Base-by-base conservation (phyloP, 176 grass and related monocot species). In the Lolium multiflorum region DNA sequence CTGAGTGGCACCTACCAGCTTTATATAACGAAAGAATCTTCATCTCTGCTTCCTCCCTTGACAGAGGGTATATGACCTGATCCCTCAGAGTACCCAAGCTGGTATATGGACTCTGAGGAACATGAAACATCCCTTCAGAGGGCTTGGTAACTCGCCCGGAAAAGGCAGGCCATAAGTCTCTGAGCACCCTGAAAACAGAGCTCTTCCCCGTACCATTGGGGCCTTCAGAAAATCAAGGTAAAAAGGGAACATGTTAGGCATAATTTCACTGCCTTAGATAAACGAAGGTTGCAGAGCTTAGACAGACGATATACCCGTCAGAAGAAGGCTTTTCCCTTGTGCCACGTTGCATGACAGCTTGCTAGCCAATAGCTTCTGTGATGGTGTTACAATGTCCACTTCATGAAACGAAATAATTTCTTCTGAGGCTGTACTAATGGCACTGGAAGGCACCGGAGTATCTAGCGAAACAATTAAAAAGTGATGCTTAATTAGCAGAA, bases 141-240 rank as follows among this genome's bases (percentile, higher is more conserved):
- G 97, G 94, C 77, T 94, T 99, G 11, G 78, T 82, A 63, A 99
- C 86, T 83, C 87, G 92, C 77, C 97, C 97, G 76, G 92, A 92
- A 67, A 86, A 88, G 79, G 90, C 91, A 18, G 94, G 97, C 97
- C 97, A 99, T 69, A 99, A 85, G 73, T 90, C 97, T 88, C 89
- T 75, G 49, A 99, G 93, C 16, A 92, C 94, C 89, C 97, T 93
- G 75, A 99, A 96, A 83, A 99, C 88, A 76, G 94, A 96, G 92
- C 94, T 99, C 87, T 99, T 99, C 74, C 97, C 97, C 24, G 94
- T 94, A 56, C 97, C 97, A 89, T 98, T 98, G 49, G 97, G 97
- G 78, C 97, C 97, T 99, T 81, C 83, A 85, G 39, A 83, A 83
- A 73, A 71, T 44, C 8, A 91, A 71, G 52, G 26, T 46, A 61